Evolutionary conservation across 331 rosid genomes (phyloP), one percentile per base, ranked within the genome.

Genomic region (Quercus phellos): DNA sequence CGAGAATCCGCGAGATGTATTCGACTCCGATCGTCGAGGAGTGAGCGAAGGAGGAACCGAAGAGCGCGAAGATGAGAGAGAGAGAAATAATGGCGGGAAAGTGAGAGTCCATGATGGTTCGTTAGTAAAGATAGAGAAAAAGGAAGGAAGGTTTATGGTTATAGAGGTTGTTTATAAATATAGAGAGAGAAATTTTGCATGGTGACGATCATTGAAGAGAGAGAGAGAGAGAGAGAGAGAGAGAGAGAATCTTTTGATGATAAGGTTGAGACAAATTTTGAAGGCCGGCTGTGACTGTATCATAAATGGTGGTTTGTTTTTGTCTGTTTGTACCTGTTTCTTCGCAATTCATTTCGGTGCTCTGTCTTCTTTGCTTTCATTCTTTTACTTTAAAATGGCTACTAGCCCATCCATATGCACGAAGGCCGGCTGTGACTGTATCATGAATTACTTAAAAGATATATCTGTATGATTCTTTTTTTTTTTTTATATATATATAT

Each of bases 1-100:
- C 80, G 14, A 94, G 96, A 74, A 90, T 88, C 68, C 84, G 84
- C 5, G 96, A 90, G 79, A 94, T 74, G 73, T 87, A 61, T 10
- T 67, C 76, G 50, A 92, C 83, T 55, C 94, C 92, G 68, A 74
- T 21, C 32, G 90, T 83, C 70, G 88, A 80, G 12, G 90, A 75
- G 6, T 17, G 74, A 63, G 79, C 42, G 2, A 30, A 29, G 51
- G 56, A 6, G 71, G 29, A 46, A 68, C 73, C 71, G 19, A 68
- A 73, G 64, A 66, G 22, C 8, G 59, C 54, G 55, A 77, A 4
- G 80, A 77, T 2, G 55, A 83, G 70, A 59, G 78, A 21, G 71
- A 87, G 60, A 60, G 74, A 82, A 87, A 46, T 3, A 46, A 82
- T 46, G 84, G 91, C 55, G 83, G 89, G 81, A 84, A 81, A 73